Evolutionary conservation across 1,284 basidiomycete genomes (phyloP).

Genomic region (Mrakiaceae sp.): DNA sequence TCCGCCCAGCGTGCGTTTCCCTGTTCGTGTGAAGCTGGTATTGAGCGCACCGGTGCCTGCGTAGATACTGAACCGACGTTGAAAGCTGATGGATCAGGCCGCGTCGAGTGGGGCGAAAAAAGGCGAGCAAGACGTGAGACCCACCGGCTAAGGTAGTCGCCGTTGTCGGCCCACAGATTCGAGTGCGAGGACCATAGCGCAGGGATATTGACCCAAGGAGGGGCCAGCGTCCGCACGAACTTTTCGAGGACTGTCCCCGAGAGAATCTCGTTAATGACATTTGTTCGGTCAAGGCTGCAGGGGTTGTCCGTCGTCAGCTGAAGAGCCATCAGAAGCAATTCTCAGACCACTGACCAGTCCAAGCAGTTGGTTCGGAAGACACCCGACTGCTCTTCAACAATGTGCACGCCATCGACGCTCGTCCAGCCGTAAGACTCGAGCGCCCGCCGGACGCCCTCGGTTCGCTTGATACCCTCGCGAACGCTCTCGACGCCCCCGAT

Average conservation of each 20-base stretch:
- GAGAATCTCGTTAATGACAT: conserved; percentile 45
- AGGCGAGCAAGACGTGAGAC: conserved; percentile 26
- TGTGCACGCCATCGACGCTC: conserved; percentile 58
- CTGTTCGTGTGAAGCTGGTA: conserved; percentile 85
- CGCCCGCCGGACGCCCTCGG: conserved; percentile 51
- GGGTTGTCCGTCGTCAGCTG: too few relatives aligned
- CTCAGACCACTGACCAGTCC: conserved; percentile 56
- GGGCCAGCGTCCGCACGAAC: conserved; percentile 29
- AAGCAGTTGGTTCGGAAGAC: conserved; percentile 91
- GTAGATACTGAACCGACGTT: conserved; percentile 55
- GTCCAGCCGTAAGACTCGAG: conserved; percentile 78
- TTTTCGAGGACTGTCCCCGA: conserved; percentile 59
- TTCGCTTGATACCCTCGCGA: conserved; percentile 22
- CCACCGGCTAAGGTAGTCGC: conserved; percentile 62
- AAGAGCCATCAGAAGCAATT: conserved; percentile 17
- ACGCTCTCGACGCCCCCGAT: conserved; percentile 34
- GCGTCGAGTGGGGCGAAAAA: too few relatives aligned
- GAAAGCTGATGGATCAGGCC: background rate
- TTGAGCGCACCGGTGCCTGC: conserved; percentile 95
- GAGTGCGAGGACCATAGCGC: conserved; percentile 77
- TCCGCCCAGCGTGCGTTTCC: conserved; percentile 85
- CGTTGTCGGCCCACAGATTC: conserved; percentile 94
- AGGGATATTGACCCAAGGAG: conserved; percentile 22
- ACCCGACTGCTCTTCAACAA: conserved; percentile 73
- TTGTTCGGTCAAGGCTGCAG: conserved; percentile 84